A percentile compares a stretch with the other conserved stretches of the same genome.
Conservation (phyloP, 2,329 filamentous ascomycete species). For the Monosporascus ibericus region DNA sequence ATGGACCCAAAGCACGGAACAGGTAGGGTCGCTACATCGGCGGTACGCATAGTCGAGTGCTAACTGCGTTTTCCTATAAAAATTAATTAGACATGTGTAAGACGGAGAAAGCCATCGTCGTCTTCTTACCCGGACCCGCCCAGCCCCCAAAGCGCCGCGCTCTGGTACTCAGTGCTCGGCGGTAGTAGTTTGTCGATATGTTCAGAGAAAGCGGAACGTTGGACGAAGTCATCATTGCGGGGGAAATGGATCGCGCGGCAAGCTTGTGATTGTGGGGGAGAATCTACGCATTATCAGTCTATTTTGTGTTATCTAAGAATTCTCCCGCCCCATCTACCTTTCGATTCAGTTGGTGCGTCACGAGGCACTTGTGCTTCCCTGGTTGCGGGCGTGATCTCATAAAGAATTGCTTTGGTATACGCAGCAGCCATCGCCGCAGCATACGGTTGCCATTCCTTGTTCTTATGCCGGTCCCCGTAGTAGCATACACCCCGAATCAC, state of each 20-base stretch:
- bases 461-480: constrained; percentile 28
- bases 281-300: too few relatives aligned
- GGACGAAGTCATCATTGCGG: constrained; percentile 19
- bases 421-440: constrained; percentile 28
- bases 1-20: constrained; percentile 1
- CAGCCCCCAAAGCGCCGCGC: constrained; percentile 20
- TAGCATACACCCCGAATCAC: constrained; percentile 29
- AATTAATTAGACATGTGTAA: too few relatives aligned
- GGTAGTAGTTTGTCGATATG: constrained; percentile 15
- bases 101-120: too few relatives aligned
- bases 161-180: constrained; percentile 4
- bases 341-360: too few relatives aligned
- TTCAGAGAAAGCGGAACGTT: constrained; percentile 13
- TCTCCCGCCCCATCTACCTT: too few relatives aligned
- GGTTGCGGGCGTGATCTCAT: constrained; percentile 5
- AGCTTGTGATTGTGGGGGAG: too few relatives aligned
- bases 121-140: constrained; percentile 21
- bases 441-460: constrained; percentile 29
- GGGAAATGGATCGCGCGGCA: constrained; percentile 10
- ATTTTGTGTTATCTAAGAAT: too few relatives aligned
- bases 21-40: too few relatives aligned
- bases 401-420: constrained; percentile 21
- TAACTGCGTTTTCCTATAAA: too few relatives aligned
- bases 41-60: too few relatives aligned
- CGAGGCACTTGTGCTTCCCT: too few relatives aligned